Base-by-base conservation (phyloP, 2,329 filamentous ascomycete genomes). In the Sporothrix variecibatus region DNA sequence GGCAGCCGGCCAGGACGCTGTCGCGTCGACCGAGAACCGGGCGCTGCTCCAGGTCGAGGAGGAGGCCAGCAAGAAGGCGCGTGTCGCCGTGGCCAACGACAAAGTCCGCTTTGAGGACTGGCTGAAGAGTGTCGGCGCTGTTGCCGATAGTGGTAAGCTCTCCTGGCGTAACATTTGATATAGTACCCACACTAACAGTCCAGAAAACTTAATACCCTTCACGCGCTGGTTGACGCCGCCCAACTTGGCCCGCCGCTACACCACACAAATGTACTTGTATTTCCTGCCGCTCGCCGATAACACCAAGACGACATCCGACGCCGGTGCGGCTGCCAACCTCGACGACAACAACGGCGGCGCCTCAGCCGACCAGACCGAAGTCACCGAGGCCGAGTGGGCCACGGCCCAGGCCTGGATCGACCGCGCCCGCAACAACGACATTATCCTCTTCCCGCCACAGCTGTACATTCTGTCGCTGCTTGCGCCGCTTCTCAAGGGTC, bases 251-350 rank as follows among this genome's bases (percentile, higher is more conserved):
- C 94, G 91, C 78, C 89, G 96, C 64, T 99, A 97, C 83, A 94
- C 93, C 0, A 98, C 95, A 0, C 95, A 98, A 81, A 98, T 98
- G 95, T 99, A 98, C 83, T 82, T 98, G 12, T 97, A 97, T 82
- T 91, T 97, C 82, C 87, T 98, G 2, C 94, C 94, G 0, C 83
- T 91, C 12, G 81, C 83, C n/a, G 75, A 76, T 7, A 67, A 77
- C 6, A 79, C 78, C 43, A 78, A 75, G 78, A 58, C 56, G 82
- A 79, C 75, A 75, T 83, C 76, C 76, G 81, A 58, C 68, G 82
- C 65, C 77, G 84, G 34, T 77, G 80, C 85, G 78, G 62, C 62
- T 12, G 62, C 62, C 38, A 3, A 79, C 83, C 77, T 76, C 87
- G 87, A 38, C 28, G 51, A n/a, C 40, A 87, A 89, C 0, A 87